These are phyloP conservation scores for Hypoxylon lienhwacheense DNA, from an alignment of 495 filamentous ascomycete genomes.

Conservation along the genomic window DNA sequence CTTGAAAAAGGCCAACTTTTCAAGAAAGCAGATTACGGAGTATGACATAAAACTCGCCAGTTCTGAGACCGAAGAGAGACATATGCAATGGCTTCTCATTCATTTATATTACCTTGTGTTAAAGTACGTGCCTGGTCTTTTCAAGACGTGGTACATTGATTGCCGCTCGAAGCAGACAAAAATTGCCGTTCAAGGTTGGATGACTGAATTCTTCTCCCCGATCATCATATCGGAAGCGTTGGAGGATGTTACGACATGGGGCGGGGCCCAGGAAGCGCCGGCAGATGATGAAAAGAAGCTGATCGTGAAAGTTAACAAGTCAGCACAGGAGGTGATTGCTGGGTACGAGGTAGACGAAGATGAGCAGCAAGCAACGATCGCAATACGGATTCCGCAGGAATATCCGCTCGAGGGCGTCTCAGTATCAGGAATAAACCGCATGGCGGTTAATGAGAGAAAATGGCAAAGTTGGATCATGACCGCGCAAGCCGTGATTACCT, in stretches of 20 bases:
- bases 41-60: constrained; percentile 62
- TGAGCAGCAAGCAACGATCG: constrained; percentile 76
- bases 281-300: constrained; percentile 71
- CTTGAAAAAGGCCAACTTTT: constrained; percentile 48
- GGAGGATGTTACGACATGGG: constrained; percentile 72
- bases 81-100: constrained; percentile 78
- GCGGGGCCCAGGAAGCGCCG: constrained; percentile 52
- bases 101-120: constrained; percentile 85
- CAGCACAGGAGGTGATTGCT: constrained; percentile 73
- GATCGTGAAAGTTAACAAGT: constrained; percentile 67
- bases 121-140: constrained; percentile 71
- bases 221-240: constrained; percentile 73
- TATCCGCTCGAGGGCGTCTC: constrained; percentile 79
- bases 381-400: constrained; percentile 72
- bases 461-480: constrained; percentile 84
- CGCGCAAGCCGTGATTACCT: constrained; percentile 90
- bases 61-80: constrained; percentile 61
- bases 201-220: constrained; percentile 82
- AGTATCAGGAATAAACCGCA: constrained; percentile 77
- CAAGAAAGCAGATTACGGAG: constrained; percentile 63
- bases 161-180: constrained; percentile 73
- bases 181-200: constrained; percentile 75
- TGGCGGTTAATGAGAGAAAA: constrained; percentile 83
- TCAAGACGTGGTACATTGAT: constrained; percentile 86
- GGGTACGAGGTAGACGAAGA: constrained; percentile 91